These are phyloP conservation scores for Cryphonectria carpinicola DNA, from an alignment of 2,329 filamentous ascomycete genomes.

Conservation along the genomic window DNA sequence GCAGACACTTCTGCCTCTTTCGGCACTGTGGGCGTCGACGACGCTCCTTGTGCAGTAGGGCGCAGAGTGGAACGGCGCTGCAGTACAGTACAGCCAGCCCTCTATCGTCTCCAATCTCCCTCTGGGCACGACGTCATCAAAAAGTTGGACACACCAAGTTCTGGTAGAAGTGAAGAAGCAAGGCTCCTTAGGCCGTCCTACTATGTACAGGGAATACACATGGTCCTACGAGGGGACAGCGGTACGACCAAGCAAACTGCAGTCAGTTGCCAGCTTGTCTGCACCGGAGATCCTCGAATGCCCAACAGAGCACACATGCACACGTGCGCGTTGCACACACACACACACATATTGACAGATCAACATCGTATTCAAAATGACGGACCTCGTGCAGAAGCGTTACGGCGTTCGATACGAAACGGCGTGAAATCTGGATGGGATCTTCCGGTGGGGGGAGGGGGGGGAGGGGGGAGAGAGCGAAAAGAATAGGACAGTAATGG, in stretches of 20 bases:
- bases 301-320: neutral
- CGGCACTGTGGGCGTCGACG: slow-evolving; percentile 2
- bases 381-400: slow-evolving; percentile 6
- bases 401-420: slow-evolving; percentile 25
- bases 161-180: neutral
- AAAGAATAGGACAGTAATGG: neutral
- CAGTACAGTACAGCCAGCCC: neutral
- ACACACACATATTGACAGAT: slow-evolving; percentile 1
- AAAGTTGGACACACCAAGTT: neutral
- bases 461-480: neutral
- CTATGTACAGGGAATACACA: neutral
- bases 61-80: neutral
- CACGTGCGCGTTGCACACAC: neutral
- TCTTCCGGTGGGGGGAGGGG: neutral
- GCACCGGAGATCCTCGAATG: slow-evolving; percentile 5
- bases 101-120: neutral
- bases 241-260: neutral
- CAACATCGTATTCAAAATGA: slow-evolving; percentile 19
- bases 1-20: neutral
- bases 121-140: slow-evolving; percentile 1
- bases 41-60: neutral
- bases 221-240: neutral
- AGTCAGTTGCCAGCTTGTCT: neutral
- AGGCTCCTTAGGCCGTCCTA: neutral
- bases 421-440: neutral